Evolutionary conservation across 2,329 filamentous ascomycete species (phyloP).

Genomic region (Stachybotrys elegans): DNA sequence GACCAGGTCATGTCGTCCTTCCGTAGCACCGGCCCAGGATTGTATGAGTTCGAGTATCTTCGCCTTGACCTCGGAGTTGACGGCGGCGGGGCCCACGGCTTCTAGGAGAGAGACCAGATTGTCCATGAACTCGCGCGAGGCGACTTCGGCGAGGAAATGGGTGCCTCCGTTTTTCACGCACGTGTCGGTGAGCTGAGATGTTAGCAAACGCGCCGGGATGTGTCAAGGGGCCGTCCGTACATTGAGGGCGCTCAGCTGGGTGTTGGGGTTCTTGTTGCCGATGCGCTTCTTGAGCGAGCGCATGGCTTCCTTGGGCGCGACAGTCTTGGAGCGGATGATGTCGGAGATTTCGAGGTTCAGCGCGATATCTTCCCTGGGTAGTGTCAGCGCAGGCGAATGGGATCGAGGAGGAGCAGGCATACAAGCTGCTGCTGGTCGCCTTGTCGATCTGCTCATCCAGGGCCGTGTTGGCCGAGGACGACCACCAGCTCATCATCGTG

Average conservation of each 20-base stretch:
- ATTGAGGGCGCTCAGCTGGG: constrained; percentile 90
- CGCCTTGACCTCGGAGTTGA: constrained; percentile 78
- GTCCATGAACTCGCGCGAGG: constrained; percentile 97
- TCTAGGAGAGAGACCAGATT: constrained; percentile 88
- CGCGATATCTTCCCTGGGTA: constrained; percentile 80
- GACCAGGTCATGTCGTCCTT: constrained; percentile 73
- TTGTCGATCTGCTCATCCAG: constrained; percentile 96
- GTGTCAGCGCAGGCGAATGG: constrained; percentile 5
- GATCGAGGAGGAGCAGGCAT: constrained; percentile 27
- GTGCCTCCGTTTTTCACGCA: constrained; percentile 97
- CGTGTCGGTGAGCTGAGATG: constrained; percentile 91
- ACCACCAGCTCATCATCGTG: constrained; percentile 89
- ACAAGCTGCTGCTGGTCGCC: constrained; percentile 92
- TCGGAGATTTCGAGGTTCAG: constrained; percentile 98
- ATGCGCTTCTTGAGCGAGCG: constrained; percentile 89
- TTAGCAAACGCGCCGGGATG: background rate
- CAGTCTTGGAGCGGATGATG: constrained; percentile 93
- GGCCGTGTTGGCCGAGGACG: constrained; percentile 81
- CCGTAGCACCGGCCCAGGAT: constrained; percentile 84
- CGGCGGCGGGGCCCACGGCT: constrained; percentile 65
- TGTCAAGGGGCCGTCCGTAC: constrained; percentile 39
- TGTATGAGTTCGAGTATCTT: constrained; percentile 95
- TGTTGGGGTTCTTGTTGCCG: constrained; percentile 96
- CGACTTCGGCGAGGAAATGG: constrained; percentile 93
- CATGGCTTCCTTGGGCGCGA: constrained; percentile 97